Percentiles rank a stretch among this genome's conserved stretches.
phyloP scores from a whole-genome alignment of 164 flowering plant genomes.

The Umbilicus rupestris region DNA sequence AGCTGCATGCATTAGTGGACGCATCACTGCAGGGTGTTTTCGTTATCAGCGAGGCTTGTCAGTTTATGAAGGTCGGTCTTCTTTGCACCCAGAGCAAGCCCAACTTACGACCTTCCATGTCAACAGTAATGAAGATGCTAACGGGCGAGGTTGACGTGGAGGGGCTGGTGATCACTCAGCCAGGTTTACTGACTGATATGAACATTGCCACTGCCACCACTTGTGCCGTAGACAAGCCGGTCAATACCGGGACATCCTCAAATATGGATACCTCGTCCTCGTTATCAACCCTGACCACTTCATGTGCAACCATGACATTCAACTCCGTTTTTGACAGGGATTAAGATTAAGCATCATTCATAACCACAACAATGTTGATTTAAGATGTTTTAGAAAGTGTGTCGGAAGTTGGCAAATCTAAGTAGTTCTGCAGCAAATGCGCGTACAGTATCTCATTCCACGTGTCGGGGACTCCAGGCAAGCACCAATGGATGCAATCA shows the following conservation, averaged over 20 bases:
- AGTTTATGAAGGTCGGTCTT: conserved; percentile 31
- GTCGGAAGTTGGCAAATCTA: conserved; percentile 3
- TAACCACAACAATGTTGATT: background rate
- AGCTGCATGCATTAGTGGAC: conserved; percentile 25
- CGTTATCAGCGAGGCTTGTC: conserved; percentile 25
- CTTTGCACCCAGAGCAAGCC: conserved; percentile 42
- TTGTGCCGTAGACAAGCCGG: background rate
- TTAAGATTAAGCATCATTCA: background rate
- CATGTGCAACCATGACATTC: conserved; percentile 39
- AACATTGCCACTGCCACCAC: conserved; percentile 4
- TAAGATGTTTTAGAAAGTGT: background rate
- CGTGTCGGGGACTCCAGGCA: conserved; percentile 91
- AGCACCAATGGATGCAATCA: conserved; percentile 97
- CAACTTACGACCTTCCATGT: conserved; percentile 40
- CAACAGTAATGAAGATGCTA: conserved; percentile 38
- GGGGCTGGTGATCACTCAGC: conserved; percentile 17
- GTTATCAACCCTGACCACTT: conserved; percentile 12
- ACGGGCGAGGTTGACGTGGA: conserved; percentile 20
- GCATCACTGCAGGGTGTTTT: conserved; percentile 22
- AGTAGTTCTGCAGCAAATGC: conserved; percentile 41
- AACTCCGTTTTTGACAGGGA: conserved; percentile 31
- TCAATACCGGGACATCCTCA: conserved; percentile 11
- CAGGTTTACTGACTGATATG: conserved; percentile 24
- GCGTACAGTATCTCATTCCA: conserved; percentile 91
- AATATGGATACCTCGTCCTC: conserved; percentile 14